Conservation (phyloP, 768 basidiomycete genomes). For the Psilocybe cyanescens region DNA sequence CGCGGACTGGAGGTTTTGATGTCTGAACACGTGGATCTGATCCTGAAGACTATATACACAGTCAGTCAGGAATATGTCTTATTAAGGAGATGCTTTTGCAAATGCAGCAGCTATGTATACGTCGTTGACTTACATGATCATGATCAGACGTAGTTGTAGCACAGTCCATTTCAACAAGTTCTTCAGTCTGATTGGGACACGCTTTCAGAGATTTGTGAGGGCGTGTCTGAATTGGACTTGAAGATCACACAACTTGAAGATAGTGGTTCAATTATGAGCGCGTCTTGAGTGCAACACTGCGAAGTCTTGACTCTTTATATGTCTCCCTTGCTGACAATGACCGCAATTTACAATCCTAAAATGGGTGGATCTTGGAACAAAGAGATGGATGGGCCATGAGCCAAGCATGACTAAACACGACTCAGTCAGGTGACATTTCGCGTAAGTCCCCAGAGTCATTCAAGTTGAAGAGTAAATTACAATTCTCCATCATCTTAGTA, state of each 20-base stretch:
- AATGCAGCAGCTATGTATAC: not conserved
- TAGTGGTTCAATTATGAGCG: not conserved
- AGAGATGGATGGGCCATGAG: not conserved
- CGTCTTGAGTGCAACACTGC: not conserved
- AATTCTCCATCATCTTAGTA: not conserved
- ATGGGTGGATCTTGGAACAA: not conserved
- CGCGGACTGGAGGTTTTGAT: slow-evolving; percentile 26
- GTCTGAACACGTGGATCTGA: not conserved
- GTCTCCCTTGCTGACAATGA: slow-evolving; percentile 2
- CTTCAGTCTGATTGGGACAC: not conserved
- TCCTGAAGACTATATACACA: slow-evolving; percentile 12
- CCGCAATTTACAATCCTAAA: not conserved
- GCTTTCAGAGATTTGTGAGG: too few relatives aligned
- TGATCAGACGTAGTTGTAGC: not conserved
- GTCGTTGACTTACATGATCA: slow-evolving; percentile 6
- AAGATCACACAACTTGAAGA: not conserved
- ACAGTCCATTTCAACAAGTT: not conserved
- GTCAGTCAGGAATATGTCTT: slow-evolving; percentile 5
- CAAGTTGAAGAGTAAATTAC: not conserved
- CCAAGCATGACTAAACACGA: slow-evolving; percentile 3
- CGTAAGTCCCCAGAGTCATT: too few relatives aligned
- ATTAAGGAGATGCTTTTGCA: not conserved
- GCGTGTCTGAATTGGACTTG: not conserved
- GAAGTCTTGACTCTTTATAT: not conserved
- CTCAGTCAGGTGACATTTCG: not conserved